Percentiles rank a stretch among this genome's conserved stretches.
phyloP scores from a whole-genome alignment of 2,329 filamentous ascomycete genomes.

The Botrytis fragariae region DNA sequence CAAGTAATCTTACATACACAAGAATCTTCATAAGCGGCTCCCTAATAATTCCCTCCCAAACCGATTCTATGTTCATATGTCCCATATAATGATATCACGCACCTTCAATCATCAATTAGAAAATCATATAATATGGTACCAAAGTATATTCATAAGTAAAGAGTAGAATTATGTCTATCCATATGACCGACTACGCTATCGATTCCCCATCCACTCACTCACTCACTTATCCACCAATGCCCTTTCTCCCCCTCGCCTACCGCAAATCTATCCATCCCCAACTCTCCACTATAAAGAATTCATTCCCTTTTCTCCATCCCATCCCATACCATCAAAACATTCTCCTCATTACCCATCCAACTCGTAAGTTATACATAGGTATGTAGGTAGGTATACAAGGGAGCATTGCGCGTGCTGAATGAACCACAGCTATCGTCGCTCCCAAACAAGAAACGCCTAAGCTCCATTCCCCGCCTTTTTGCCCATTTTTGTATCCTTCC shows the following conservation, averaged over 20 bases:
- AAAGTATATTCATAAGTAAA: not conserved
- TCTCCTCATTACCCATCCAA: not conserved
- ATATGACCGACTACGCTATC: not conserved
- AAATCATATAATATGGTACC: not conserved
- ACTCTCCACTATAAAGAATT: not conserved
- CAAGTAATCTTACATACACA: not conserved
- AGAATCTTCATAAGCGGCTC: not conserved
- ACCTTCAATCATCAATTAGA: no score
- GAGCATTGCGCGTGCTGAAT: not conserved
- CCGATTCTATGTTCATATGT: no score
- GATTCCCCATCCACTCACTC: not conserved
- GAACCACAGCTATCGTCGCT: not conserved
- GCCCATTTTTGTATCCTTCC: conserved; percentile 6
- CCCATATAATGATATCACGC: no score
- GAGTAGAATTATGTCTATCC: not conserved
- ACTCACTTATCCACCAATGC: no score
- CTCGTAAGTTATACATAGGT: not conserved
- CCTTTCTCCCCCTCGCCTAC: no score
- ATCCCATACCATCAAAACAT: not conserved
- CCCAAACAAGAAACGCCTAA: not conserved
- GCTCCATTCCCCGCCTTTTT: not conserved
- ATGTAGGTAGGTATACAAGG: not conserved
- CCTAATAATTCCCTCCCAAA: no score
- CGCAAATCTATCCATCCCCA: not conserved
- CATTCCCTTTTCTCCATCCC: not conserved